Conservation (phyloP, 768 basidiomycete species). For the Amylocystis lapponica region DNA sequence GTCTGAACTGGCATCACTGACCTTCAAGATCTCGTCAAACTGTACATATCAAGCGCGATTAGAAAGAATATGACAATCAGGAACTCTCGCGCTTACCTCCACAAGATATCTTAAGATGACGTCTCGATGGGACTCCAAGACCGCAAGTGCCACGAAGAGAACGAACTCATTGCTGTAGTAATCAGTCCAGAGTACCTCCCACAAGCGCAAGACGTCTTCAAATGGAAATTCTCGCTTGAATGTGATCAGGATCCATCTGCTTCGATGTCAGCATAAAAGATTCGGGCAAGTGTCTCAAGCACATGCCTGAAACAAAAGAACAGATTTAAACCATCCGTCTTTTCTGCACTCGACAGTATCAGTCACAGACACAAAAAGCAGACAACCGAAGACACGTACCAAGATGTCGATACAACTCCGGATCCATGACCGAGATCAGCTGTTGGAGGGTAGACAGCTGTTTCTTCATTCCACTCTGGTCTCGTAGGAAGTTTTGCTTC, state of each 20-base stretch:
- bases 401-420: conserved; percentile 88
- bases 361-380: not conserved
- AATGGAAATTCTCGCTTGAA: conserved; percentile 98
- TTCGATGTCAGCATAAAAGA: conserved; percentile 1
- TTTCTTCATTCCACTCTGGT: conserved; percentile 97
- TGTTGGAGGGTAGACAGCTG: conserved; percentile 88
- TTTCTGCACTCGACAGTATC: conserved; percentile 47
- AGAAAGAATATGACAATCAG: conserved; percentile 1
- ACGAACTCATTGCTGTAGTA: conserved; percentile 85
- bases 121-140: conserved; percentile 92
- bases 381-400: conserved; percentile 36
- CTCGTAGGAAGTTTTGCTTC: conserved; percentile 93
- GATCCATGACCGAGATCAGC: conserved; percentile 90
- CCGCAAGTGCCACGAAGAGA: conserved; percentile 91
- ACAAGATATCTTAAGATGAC: conserved; percentile 93
- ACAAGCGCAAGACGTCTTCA: conserved; percentile 80
- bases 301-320: conserved; percentile 96
- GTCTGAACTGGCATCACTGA: conserved; percentile 25
- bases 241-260: conserved; percentile 85
- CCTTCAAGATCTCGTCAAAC: conserved; percentile 82
- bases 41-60: conserved; percentile 20
- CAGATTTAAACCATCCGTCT: conserved; percentile 82
- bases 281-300: not conserved
- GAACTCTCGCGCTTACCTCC: conserved; percentile 55
- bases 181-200: conserved; percentile 94